phyloP scores from a whole-genome alignment of 2,329 filamentous ascomycete species.

The Penicillium sp. region DNA sequence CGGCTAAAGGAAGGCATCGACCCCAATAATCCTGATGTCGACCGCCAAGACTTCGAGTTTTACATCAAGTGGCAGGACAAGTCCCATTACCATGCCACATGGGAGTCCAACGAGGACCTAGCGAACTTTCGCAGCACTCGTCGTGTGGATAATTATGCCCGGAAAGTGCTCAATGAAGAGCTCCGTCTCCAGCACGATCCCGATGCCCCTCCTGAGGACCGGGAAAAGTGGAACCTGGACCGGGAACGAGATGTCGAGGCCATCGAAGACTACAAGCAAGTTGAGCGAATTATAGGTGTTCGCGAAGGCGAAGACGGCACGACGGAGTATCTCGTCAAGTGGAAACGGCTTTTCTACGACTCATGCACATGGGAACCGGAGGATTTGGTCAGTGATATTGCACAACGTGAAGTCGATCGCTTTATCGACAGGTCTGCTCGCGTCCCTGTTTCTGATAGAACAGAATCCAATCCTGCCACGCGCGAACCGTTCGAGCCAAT shows the following conservation, averaged over 20 bases:
- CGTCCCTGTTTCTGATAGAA: conserved; percentile 74
- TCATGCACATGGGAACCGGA: conserved; percentile 90
- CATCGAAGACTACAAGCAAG: conserved; percentile 82
- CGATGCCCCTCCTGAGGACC: conserved; percentile 76
- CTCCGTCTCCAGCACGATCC: conserved; percentile 71
- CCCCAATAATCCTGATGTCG: conserved; percentile 30
- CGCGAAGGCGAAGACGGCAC: conserved; percentile 71
- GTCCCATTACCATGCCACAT: conserved; percentile 92
- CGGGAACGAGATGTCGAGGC: conserved; percentile 87
- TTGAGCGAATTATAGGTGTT: conserved; percentile 86
- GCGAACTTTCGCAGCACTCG: conserved; percentile 77
- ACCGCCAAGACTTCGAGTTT: conserved; percentile 76
- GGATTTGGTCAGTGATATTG: conserved; percentile 69
- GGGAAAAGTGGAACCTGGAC: conserved; percentile 93
- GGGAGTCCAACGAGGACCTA: conserved; percentile 77
- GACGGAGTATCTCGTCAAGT: conserved; percentile 91
- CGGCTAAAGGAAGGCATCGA: conserved; percentile 67
- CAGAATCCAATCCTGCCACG: conserved; percentile 71
- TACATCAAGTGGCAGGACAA: conserved; percentile 95
- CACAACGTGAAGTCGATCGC: conserved; percentile 86
- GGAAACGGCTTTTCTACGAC: conserved; percentile 92
- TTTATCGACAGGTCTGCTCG: conserved; percentile 80
- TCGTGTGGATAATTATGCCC: conserved; percentile 92
- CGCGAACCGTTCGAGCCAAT: conserved; percentile 69
- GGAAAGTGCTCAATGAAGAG: conserved; percentile 76